Percentiles rank a stretch among this genome's conserved stretches.
Conservation (phyloP, 257 asterid genomes). For the Pogostemon cablin region DNA sequence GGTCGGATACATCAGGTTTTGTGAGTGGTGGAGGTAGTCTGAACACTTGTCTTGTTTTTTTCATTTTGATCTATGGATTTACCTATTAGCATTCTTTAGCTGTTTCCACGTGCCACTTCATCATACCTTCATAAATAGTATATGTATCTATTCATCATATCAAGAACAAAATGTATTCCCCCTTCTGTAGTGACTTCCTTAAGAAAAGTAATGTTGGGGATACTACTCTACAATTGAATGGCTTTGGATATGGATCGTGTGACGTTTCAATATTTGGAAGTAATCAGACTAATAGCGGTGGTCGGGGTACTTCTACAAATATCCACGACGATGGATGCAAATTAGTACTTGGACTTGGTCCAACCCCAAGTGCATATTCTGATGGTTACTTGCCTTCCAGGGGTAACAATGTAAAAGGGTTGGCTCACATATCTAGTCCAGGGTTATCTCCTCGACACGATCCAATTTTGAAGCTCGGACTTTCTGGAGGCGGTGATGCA, state of each 20-base stretch:
- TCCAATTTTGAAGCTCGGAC: constrained; percentile 68
- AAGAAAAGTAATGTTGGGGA: constrained; percentile 49
- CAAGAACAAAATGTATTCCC: constrained; percentile 43
- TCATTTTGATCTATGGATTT: constrained; percentile 42
- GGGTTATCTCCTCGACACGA: constrained; percentile 48
- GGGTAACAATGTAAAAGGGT: constrained; percentile 47
- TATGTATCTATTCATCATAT: constrained; percentile 37
- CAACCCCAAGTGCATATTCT: constrained; percentile 69
- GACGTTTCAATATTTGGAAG: constrained; percentile 41
- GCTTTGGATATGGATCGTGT: constrained; percentile 65
- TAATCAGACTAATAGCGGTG: constrained; percentile 38
- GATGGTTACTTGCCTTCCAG: constrained; percentile 45
- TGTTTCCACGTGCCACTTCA: constrained; percentile 28
- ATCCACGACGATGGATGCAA: constrained; percentile 75
- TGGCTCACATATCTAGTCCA: constrained; percentile 33
- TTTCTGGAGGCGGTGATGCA: constrained; percentile 57
- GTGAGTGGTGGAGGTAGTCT: constrained; percentile 79
- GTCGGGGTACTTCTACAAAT: constrained; percentile 37
- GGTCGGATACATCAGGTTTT: constrained; percentile 82
- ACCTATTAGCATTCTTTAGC: constrained; percentile 34
- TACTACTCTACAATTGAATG: constrained; percentile 71
- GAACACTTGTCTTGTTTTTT: constrained; percentile 39
- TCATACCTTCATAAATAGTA: constrained; percentile 26
- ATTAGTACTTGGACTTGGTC: constrained; percentile 91
- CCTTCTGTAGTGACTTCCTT: constrained; percentile 45